These are phyloP conservation scores for Paecilomyces formosus DNA, from an alignment of 2,329 filamentous ascomycete genomes.

Conservation along the genomic window DNA sequence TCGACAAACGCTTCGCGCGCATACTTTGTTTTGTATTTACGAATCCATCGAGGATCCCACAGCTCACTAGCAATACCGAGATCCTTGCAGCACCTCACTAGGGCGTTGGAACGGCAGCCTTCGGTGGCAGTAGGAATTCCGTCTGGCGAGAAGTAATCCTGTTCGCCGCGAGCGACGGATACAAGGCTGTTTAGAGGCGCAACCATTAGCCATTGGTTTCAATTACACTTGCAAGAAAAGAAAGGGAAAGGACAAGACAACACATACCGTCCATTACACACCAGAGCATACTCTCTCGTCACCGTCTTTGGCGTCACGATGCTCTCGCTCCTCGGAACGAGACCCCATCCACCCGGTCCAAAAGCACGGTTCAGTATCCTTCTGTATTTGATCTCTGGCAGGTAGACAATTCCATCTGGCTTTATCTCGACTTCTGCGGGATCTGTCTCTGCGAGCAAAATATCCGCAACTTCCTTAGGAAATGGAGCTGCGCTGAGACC, in stretches of 20 bases:
- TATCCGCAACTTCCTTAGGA: constrained; percentile 57
- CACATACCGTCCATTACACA: constrained; percentile 73
- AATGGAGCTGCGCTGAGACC: constrained; percentile 68
- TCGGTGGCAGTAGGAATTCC: constrained; percentile 90
- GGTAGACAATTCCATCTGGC: constrained; percentile 90
- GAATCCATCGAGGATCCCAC: constrained; percentile 91
- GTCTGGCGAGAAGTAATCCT: constrained; percentile 84
- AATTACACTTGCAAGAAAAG: no score
- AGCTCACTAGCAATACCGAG: constrained; percentile 89
- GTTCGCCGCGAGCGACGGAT: constrained; percentile 86
- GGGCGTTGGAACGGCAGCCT: constrained; percentile 93
- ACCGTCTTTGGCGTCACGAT: constrained; percentile 73
- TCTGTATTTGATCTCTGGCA: constrained; percentile 97
- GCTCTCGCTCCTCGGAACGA: constrained; percentile 79
- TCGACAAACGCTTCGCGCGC: constrained; percentile 83
- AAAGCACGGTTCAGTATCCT: constrained; percentile 84
- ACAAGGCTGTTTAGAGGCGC: constrained; percentile 58
- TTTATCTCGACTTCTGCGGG: constrained; percentile 87
- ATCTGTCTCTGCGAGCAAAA: constrained; percentile 61
- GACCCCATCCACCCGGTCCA: constrained; percentile 89
- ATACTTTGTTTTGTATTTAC: constrained; percentile 67
- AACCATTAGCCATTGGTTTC: constrained; percentile 2
- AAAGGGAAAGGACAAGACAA: background rate
- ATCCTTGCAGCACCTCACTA: constrained; percentile 98
- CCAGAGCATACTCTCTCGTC: constrained; percentile 87